phyloP scores from a whole-genome alignment of 441 rosid species.

The Theobroma grandiflorum region DNA sequence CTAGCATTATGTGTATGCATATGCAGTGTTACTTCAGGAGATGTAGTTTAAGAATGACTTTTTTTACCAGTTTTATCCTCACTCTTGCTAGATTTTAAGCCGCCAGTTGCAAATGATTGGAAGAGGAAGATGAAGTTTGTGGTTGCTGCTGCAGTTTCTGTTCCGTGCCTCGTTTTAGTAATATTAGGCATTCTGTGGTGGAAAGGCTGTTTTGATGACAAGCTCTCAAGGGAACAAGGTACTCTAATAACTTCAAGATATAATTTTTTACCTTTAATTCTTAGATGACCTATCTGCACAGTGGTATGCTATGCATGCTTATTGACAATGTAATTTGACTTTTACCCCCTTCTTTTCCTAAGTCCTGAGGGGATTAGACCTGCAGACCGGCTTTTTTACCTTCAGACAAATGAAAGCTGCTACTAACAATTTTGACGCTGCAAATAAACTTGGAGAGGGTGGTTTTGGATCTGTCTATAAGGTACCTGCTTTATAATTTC shows the following conservation, averaged over 20 bases:
- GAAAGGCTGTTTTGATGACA: slow-evolving; percentile 31
- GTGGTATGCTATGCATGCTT: not conserved
- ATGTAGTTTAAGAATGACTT: not conserved
- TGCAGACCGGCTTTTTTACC: slow-evolving; percentile 44
- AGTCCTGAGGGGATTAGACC: slow-evolving; percentile 41
- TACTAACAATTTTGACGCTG: slow-evolving; percentile 46
- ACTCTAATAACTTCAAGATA: slow-evolving; percentile 1
- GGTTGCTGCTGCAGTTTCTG: slow-evolving; percentile 30
- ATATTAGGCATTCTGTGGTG: slow-evolving; percentile 37
- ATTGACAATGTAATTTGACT: not conserved
- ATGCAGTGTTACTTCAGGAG: not conserved
- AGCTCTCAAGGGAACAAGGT: slow-evolving; percentile 33
- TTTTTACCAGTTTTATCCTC: not conserved
- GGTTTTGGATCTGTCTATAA: slow-evolving; percentile 60
- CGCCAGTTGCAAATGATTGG: slow-evolving; percentile 14
- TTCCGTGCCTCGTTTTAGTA: slow-evolving; percentile 19
- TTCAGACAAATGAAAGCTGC: slow-evolving; percentile 51
- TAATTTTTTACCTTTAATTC: not conserved
- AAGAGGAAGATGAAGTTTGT: slow-evolving; percentile 15
- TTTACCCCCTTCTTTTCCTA: not conserved
- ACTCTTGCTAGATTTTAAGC: slow-evolving; percentile 21
- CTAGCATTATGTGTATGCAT: not conserved
- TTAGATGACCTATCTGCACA: not conserved
- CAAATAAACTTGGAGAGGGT: slow-evolving; percentile 56
- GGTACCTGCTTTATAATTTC: slow-evolving; percentile 30